Conservation (phyloP, 345 rosid genomes). For the Syzygium grande region DNA sequence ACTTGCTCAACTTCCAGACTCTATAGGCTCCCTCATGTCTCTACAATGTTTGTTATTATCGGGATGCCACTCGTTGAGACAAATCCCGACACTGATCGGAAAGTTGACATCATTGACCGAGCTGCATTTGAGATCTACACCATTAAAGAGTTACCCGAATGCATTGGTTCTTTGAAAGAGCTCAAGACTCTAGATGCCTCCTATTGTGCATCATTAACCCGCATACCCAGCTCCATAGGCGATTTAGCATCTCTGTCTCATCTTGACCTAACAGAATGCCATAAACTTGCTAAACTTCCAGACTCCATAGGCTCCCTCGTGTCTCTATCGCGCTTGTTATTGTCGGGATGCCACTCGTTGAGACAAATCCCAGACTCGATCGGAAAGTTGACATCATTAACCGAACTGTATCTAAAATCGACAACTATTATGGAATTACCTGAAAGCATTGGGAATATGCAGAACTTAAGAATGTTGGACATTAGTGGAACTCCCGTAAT, state of each 20-base stretch:
- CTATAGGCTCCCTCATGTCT: no score
- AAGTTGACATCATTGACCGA: no score
- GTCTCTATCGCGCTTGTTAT: fast-evolving
- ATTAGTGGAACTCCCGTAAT: fast-evolving
- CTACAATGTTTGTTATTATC: no score
- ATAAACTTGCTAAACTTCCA: not conserved
- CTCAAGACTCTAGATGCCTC: fast-evolving
- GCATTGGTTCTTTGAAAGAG: fast-evolving
- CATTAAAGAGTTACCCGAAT: not conserved
- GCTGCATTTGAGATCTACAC: no score
- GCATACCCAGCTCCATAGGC: not conserved
- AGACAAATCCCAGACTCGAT: no score
- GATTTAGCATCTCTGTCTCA: fast-evolving
- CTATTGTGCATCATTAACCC: fast-evolving
- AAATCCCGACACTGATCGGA: no score
- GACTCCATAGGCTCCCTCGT: not conserved
- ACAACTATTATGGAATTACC: not conserved
- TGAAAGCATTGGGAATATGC: no score
- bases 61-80: no score
- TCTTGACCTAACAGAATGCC: fast-evolving
- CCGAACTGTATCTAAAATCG: fast-evolving
- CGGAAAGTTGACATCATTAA: not conserved
- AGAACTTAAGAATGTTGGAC: not conserved
- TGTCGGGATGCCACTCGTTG: fast-evolving
- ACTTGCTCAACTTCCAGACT: no score